Conservation (phyloP, 2,329 filamentous ascomycete genomes). For the Claviceps citrina region DNA sequence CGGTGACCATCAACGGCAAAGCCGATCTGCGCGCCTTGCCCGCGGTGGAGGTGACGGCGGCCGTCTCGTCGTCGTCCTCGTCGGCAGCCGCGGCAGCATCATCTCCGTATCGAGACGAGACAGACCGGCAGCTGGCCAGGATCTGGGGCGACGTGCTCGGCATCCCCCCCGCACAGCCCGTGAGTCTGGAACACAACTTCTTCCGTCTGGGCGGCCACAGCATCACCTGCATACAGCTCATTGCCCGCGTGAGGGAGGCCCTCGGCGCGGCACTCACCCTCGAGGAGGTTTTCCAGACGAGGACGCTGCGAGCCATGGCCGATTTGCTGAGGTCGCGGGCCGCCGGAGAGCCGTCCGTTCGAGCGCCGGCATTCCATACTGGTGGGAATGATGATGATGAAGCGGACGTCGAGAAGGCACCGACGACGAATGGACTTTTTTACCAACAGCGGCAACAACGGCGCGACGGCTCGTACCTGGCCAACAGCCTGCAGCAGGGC, state of each 20-base stretch:
- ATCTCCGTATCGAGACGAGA: background rate
- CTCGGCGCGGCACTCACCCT: background rate
- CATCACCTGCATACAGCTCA: conserved; percentile 3
- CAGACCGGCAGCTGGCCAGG: background rate
- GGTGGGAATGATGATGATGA: too few relatives aligned
- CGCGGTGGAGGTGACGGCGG: background rate
- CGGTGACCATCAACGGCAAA: conserved; percentile 3
- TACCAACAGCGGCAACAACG: too few relatives aligned
- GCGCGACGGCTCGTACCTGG: background rate
- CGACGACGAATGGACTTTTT: too few relatives aligned
- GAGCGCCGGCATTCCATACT: too few relatives aligned
- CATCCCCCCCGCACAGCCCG: background rate
- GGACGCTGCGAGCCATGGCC: background rate
- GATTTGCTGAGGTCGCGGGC: background rate
- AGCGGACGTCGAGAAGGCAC: too few relatives aligned
- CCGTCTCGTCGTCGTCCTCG: background rate
- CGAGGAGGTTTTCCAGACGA: conserved; percentile 1
- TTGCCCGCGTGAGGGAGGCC: background rate
- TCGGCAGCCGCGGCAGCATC: background rate
- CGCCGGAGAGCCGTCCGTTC: too few relatives aligned
- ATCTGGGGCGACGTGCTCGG: background rate
- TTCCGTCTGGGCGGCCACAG: conserved; percentile 2
- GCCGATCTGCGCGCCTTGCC: background rate
- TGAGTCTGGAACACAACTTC: conserved; percentile 1
- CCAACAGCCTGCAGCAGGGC: conserved; percentile 1